Percentiles rank a stretch among this genome's conserved stretches.
These are phyloP conservation scores for Ganoderma boninense DNA, from an alignment of 1,284 basidiomycete genomes.

Conservation along the genomic window DNA sequence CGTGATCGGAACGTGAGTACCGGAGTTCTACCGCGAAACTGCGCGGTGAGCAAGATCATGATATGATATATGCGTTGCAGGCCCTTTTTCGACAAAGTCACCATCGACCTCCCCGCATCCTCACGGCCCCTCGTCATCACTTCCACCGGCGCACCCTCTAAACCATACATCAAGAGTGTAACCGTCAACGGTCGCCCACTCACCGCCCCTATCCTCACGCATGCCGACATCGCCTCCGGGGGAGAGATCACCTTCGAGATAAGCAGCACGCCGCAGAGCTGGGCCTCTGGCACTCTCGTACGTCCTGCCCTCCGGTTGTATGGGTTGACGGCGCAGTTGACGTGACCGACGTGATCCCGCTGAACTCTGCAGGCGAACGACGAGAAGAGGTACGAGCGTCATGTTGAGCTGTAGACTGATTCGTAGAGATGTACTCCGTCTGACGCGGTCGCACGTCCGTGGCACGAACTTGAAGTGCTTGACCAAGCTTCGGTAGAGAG, in stretches of 20 bases:
- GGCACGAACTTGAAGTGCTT: not conserved
- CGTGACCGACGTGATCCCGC: too few species aligned
- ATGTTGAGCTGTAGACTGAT: not conserved
- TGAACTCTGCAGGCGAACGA: not conserved
- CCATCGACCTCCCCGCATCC: conserved; percentile 41
- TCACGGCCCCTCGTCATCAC: conserved; percentile 54
- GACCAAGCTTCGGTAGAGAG: not conserved
- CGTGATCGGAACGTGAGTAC: conserved; percentile 68
- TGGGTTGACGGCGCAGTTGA: too few species aligned
- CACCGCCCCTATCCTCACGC: conserved; percentile 57
- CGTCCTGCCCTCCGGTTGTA: conserved; percentile 8
- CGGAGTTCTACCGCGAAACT: too few species aligned
- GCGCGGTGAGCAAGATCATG: too few species aligned
- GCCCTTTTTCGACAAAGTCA: conserved; percentile 75
- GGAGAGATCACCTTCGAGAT: conserved; percentile 72
- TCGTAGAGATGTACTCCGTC: not conserved
- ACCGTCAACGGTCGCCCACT: conserved; percentile 58
- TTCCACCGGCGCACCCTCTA: conserved; percentile 60
- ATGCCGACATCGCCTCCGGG: conserved; percentile 64
- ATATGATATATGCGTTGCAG: too few species aligned
- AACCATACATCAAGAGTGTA: conserved; percentile 67
- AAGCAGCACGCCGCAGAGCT: conserved; percentile 55
- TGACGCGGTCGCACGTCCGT: not conserved
- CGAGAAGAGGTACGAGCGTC: not conserved
- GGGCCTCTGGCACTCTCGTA: conserved; percentile 37